These are phyloP conservation scores for Candida sphagnicola DNA, from an alignment of 805 yeast genomes.

Conservation along the genomic window DNA sequence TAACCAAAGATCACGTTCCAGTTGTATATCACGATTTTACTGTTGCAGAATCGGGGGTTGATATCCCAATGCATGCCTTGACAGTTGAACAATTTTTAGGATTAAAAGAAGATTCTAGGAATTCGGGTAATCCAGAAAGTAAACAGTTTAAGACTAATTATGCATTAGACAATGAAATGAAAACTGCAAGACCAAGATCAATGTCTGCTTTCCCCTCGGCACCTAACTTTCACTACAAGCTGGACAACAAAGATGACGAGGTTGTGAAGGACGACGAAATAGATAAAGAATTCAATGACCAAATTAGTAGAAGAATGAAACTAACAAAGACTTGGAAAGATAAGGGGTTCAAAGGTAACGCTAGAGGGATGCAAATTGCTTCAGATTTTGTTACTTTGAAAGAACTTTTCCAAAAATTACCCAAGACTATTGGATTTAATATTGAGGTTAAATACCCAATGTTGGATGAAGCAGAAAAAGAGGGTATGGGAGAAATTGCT, in stretches of 20 bases:
- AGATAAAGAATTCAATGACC: constrained; percentile 36
- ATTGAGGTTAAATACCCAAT: constrained; percentile 94
- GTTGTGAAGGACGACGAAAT: constrained; percentile 25
- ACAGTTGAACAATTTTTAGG: constrained; percentile 85
- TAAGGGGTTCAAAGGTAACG: constrained; percentile 88
- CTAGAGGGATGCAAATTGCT: constrained; percentile 84
- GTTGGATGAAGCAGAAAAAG: constrained; percentile 87
- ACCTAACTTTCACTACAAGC: constrained; percentile 19
- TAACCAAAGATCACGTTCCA: constrained; percentile 87
- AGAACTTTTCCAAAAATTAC: constrained; percentile 78
- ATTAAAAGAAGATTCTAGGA: constrained; percentile 29
- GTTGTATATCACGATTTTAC: constrained; percentile 93
- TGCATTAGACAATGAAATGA: constrained; percentile 35
- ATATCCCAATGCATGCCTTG: constrained; percentile 91
- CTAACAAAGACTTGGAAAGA: constrained; percentile 84
- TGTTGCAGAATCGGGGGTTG: constrained; percentile 94
- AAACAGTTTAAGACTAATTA: constrained; percentile 12
- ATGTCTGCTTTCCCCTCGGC: constrained; percentile 36
- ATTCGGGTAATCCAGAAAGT: constrained; percentile 1
- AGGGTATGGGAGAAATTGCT: constrained; percentile 81
- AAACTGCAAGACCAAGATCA: constrained; percentile 34
- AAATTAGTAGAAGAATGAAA: constrained; percentile 62
- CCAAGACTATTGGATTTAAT: constrained; percentile 84
- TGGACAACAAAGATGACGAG: constrained; percentile 6
- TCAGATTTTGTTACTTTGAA: constrained; percentile 86